Evolutionary conservation across 306 rosid genomes (phyloP).

Genomic region (Cicer judaicum): DNA sequence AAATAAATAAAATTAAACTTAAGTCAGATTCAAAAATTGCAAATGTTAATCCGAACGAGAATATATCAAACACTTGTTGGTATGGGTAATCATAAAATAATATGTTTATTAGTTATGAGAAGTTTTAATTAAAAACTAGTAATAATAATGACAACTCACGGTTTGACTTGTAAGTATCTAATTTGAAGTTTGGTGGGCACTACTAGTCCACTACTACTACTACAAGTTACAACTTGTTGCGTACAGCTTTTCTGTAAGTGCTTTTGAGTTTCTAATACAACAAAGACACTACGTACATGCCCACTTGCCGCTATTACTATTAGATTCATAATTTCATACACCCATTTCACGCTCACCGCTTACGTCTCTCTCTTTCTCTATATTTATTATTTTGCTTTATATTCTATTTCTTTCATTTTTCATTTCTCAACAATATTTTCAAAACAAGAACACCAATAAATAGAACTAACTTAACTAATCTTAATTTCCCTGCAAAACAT

Average conservation of each 20-base stretch:
- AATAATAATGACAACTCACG: constrained; percentile 21
- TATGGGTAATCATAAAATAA: not conserved
- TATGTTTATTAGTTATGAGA: not conserved
- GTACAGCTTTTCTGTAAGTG: constrained; percentile 24
- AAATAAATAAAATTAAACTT: not conserved
- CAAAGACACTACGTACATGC: not conserved
- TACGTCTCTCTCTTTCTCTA: not conserved
- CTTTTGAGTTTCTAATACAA: not conserved
- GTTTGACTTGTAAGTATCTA: constrained; percentile 11
- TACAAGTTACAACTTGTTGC: not conserved
- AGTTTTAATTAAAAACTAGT: not conserved
- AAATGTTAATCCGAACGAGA: no score
- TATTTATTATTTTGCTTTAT: constrained; percentile 1
- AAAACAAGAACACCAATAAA: not conserved
- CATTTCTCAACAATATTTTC: not conserved
- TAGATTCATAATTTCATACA: not conserved
- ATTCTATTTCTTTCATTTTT: not conserved
- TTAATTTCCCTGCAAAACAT: not conserved
- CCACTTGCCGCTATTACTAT: constrained; percentile 1
- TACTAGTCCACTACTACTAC: not conserved
- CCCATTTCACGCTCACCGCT: not conserved
- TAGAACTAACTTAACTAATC: not conserved
- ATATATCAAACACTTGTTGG: not conserved
- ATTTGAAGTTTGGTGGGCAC: constrained; percentile 9
- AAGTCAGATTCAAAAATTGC: no score